Evolutionary conservation across 441 rosid species (phyloP).

Genomic region (Capsella rubella): DNA sequence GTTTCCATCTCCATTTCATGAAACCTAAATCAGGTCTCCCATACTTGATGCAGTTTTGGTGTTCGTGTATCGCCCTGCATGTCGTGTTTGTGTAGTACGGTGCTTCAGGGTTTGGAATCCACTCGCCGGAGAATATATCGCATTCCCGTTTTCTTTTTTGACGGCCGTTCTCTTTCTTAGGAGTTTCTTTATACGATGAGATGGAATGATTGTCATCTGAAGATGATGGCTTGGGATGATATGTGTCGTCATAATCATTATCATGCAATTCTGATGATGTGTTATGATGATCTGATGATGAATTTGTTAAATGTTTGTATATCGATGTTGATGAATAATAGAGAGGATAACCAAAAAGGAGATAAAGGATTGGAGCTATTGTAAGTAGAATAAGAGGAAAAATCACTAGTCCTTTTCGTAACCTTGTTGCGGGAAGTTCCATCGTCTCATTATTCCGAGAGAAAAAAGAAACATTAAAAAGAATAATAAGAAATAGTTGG

Average conservation of each 20-base stretch:
- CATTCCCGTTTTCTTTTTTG: conserved; percentile 45
- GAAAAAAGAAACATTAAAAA: not conserved
- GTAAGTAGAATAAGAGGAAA: conserved; percentile 53
- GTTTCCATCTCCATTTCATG: conserved; percentile 73
- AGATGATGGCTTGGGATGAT: conserved; percentile 2
- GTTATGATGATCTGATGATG: conserved; percentile 10
- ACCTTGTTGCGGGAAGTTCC: conserved; percentile 29
- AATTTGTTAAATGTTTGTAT: conserved; percentile 4
- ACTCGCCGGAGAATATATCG: conserved; percentile 69
- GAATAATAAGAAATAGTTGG: not conserved
- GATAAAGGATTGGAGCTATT: conserved; percentile 57
- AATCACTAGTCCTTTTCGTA: conserved; percentile 40
- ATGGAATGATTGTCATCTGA: not conserved
- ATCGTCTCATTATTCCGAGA: conserved; percentile 11
- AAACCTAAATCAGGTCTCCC: conserved; percentile 66
- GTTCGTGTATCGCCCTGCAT: conserved; percentile 65
- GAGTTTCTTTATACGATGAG: conserved; percentile 30
- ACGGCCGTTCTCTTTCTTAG: not conserved
- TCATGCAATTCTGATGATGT: conserved; percentile 18
- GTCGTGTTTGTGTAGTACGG: conserved; percentile 70
- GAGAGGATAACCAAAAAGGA: conserved; percentile 48
- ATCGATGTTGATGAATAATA: conserved; percentile 27
- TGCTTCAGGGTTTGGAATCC: conserved; percentile 56
- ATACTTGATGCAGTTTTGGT: conserved; percentile 69
- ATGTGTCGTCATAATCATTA: conserved; percentile 36